Evolutionary conservation across 306 rosid species (phyloP).

Genomic region (Castanospermum australe): DNA sequence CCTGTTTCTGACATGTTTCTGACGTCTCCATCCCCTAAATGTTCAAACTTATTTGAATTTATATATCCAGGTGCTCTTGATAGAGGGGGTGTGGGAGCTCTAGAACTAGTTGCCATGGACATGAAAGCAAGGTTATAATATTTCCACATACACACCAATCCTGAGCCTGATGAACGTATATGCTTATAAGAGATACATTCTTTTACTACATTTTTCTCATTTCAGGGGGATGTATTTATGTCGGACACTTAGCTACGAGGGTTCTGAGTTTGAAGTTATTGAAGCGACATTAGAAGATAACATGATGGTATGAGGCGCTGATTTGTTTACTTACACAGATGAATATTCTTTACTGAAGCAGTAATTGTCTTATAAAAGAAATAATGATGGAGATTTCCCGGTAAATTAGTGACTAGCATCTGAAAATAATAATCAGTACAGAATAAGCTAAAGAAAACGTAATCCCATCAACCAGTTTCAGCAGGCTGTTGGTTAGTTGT

Average conservation of each 20-base stretch:
- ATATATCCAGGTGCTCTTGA: slow-evolving; percentile 77
- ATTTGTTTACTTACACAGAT: slow-evolving; percentile 7
- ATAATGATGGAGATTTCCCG: slow-evolving; percentile 3
- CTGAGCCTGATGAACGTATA: neutral
- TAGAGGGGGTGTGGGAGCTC: slow-evolving; percentile 98
- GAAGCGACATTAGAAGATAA: slow-evolving; percentile 88
- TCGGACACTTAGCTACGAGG: slow-evolving; percentile 93
- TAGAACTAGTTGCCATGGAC: slow-evolving; percentile 99
- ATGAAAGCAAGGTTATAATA: slow-evolving; percentile 92
- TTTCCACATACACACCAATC: neutral
- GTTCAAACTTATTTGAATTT: slow-evolving; percentile 12
- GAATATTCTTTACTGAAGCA: neutral
- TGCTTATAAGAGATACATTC: slow-evolving; percentile 4
- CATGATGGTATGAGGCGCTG: slow-evolving; percentile 75
- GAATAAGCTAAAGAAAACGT: neutral
- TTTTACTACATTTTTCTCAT: slow-evolving; percentile 27
- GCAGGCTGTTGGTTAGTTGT: neutral
- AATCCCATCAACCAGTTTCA: slow-evolving; percentile 8
- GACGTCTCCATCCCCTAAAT: neutral
- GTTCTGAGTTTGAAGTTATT: slow-evolving; percentile 86
- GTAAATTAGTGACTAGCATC: neutral
- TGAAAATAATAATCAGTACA: slow-evolving; percentile 16
- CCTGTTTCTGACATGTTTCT: neutral
- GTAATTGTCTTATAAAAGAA: neutral
- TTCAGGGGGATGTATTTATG: slow-evolving; percentile 97